phyloP scores from a whole-genome alignment of 202 grass and related monocot genomes.

The Hordeum pubiflorum region DNA sequence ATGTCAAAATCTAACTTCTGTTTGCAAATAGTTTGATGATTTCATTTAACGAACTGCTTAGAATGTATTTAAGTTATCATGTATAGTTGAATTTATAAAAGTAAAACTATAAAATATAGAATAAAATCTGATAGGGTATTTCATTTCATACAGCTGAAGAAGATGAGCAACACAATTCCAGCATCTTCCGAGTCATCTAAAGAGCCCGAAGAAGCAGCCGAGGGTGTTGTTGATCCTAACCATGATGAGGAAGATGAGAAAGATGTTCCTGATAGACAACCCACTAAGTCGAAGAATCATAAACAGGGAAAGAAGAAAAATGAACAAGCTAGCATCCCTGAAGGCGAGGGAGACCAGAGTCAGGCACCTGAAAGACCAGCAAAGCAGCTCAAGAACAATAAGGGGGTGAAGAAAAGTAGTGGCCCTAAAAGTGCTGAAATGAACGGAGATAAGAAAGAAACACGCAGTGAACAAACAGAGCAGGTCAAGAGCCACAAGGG shows the following conservation, averaged over 20 bases:
- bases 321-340: not conserved
- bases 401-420: constrained; percentile 19
- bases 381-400: constrained; percentile 22
- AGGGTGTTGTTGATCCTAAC: constrained; percentile 25
- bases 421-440: constrained; percentile 12
- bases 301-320: constrained; percentile 26
- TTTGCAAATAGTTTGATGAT: constrained; percentile 4
- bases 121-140: not conserved
- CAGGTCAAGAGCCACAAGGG: constrained; percentile 17
- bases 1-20: not conserved
- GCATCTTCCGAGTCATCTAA: constrained; percentile 31
- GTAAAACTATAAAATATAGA: not conserved
- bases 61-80: constrained; percentile 1
- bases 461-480: constrained; percentile 3
- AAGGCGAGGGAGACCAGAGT: not conserved
- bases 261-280: constrained; percentile 15
- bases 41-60: not conserved
- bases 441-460: constrained; percentile 12
- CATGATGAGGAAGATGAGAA: constrained; percentile 17
- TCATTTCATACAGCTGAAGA: constrained; percentile 55
- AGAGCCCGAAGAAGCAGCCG: constrained; percentile 29
- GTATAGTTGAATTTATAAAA: not conserved
- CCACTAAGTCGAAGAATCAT: constrained; percentile 10
- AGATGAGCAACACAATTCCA: constrained; percentile 62
- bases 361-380: constrained; percentile 7